Percentiles rank a stretch among this genome's conserved stretches.
phyloP scores from a whole-genome alignment of 306 rosid genomes.

The Sicyos edulis region DNA sequence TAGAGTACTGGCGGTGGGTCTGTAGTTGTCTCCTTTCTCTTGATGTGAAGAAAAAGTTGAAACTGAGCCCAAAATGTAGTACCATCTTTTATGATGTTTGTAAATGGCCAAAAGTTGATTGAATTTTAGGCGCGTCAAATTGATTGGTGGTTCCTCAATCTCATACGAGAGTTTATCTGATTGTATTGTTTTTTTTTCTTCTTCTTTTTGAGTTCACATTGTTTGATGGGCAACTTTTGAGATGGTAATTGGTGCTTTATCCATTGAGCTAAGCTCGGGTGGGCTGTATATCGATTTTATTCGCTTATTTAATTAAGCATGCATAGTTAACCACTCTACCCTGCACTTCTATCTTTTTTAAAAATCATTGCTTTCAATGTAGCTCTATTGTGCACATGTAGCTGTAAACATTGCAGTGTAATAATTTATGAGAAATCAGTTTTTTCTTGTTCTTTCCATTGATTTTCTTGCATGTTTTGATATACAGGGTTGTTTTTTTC shows the following conservation, averaged over 20 bases:
- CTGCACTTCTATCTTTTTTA: too few relatives aligned
- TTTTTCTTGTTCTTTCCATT: constrained; percentile 13
- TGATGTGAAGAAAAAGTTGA: background rate
- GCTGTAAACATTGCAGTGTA: too few relatives aligned
- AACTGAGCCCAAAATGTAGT: background rate
- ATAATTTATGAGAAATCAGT: too few relatives aligned
- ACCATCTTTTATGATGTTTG: background rate
- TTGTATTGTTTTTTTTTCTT: background rate
- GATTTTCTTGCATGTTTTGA: constrained; percentile 15
- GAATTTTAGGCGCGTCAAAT: background rate
- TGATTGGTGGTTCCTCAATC: background rate
- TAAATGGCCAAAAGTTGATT: background rate
- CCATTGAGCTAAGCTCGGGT: too few relatives aligned
- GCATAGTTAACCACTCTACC: too few relatives aligned
- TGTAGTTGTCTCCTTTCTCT: background rate
- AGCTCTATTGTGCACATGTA: too few relatives aligned
- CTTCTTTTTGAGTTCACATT: too few relatives aligned
- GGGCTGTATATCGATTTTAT: background rate
- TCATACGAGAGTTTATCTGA: background rate
- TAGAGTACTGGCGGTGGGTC: background rate
- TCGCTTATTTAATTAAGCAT: background rate
- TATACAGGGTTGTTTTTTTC: constrained; percentile 63
- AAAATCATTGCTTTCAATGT: too few relatives aligned
- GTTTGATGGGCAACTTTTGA: too few relatives aligned
- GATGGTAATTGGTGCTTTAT: too few relatives aligned